A percentile compares a stretch with the other conserved stretches of the same genome.
Evolutionary conservation across 2,329 filamentous ascomycete genomes (phyloP).

Genomic region (Sclerotinia glacialis): DNA sequence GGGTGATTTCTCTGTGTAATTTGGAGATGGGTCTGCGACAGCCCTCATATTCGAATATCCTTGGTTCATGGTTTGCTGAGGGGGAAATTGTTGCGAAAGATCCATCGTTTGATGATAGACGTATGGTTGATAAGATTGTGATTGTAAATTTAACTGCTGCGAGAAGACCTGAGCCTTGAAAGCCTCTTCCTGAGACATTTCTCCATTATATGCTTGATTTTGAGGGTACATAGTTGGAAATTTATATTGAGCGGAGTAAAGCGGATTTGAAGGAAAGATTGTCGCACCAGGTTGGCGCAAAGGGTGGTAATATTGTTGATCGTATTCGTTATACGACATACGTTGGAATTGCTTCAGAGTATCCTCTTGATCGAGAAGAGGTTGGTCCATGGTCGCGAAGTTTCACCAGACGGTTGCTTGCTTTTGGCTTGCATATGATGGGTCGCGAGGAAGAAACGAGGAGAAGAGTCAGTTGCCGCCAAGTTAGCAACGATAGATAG

Average conservation of each 20-base stretch:
- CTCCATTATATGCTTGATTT: neutral
- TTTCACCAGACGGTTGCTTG: neutral
- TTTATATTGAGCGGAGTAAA: neutral
- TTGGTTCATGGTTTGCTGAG: neutral
- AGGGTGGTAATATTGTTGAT: slow-evolving; percentile 2
- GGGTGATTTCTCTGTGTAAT: neutral
- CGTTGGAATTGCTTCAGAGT: neutral
- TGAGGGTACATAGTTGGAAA: neutral
- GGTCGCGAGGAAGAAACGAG: neutral
- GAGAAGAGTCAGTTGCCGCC: neutral
- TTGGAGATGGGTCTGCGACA: neutral
- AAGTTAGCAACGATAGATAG: neutral
- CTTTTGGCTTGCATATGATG: neutral
- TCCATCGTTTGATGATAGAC: neutral
- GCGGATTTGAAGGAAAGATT: neutral
- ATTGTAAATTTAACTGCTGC: slow-evolving; percentile 6
- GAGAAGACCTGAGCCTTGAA: neutral
- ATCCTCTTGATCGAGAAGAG: neutral
- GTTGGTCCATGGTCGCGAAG: slow-evolving; percentile 14
- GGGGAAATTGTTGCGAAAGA: neutral
- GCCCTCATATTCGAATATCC: slow-evolving; percentile 2
- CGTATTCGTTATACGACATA: slow-evolving; percentile 16
- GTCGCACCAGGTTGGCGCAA: slow-evolving; percentile 1
- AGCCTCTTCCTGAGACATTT: neutral
- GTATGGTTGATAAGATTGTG: slow-evolving; percentile 8